Evolutionary conservation across 202 grass and related monocot species (phyloP), one percentile per base, ranked within the genome.

Genomic region (Digitaria exilis): DNA sequence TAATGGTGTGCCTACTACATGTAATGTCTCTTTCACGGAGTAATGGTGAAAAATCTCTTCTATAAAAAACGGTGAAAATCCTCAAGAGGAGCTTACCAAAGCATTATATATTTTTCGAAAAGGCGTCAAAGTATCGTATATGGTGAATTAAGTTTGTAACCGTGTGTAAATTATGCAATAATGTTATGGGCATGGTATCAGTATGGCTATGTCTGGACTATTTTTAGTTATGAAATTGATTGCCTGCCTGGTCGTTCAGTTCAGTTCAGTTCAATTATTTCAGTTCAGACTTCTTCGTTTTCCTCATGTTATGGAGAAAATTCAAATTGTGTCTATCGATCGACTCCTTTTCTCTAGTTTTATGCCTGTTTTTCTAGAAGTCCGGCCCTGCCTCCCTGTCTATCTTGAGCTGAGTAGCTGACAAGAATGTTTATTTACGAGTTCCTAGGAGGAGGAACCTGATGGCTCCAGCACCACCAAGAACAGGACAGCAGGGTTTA

Each of bases 151-250:
- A 76, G 75, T 24, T 54, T 84, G 84, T 84, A 64, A 83, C 34
- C 60, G 69, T 84, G 70, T 80, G 85, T 87, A 89, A 79, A 80
- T 44, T 62, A 43, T 49, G 60, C 2, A 90, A 86, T 86, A 90
- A 86, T 83, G 63, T 15, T 21, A 56, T 56, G 80, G 45, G 59
- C 39, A 82, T 78, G 59, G 29, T 35, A n/a, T n/a, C n/a, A n/a
- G n/a, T n/a, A 70, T 74, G 66, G 45, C 7, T 58, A 24, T 89
- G n/a, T 57, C 21, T 71, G 21, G 22, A 8, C 1, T 60, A 3
- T 26, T 45, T 49, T 68, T 70, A 31, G 22, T 77, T 68, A 24
- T 65, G 48, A 44, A 81, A 55, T 25, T 73, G 31, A 28, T 37
- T 18, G 17, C 26, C n/a, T 41, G 63, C 32, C 19, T 82, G 8